Conservation (phyloP, 176 grass and related monocot genomes). For the Neostapfia colusana region DNA sequence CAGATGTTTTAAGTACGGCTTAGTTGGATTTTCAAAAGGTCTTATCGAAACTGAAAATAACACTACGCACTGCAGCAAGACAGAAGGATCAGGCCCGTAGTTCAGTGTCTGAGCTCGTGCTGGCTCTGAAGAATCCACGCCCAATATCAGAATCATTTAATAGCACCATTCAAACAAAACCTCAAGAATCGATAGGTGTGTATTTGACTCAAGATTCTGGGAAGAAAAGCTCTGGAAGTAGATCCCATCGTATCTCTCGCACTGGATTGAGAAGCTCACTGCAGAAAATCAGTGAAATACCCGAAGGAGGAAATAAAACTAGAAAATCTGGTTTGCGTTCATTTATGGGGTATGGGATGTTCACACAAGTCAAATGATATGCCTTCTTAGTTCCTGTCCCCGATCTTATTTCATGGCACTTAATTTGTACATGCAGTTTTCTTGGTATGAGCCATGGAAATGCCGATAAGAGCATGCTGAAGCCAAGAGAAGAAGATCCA, state of each 20-base stretch:
- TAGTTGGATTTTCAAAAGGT: neutral
- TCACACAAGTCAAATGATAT: conserved; percentile 1
- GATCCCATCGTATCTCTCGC: conserved; percentile 42
- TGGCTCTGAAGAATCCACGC: conserved; percentile 69
- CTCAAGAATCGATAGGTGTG: conserved; percentile 44
- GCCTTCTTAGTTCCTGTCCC: neutral
- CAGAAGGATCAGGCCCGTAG: conserved; percentile 81
- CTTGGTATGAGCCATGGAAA: conserved; percentile 57
- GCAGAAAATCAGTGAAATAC: conserved; percentile 74
- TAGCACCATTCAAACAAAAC: conserved; percentile 59
- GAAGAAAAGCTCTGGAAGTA: conserved; percentile 65
- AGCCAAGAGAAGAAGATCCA: conserved; percentile 59
- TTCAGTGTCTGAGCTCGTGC: conserved; percentile 76
- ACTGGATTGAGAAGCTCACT: conserved; percentile 59
- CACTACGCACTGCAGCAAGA: conserved; percentile 48
- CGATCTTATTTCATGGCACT: neutral
- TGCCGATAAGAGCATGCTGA: conserved; percentile 53
- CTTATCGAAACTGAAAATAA: conserved; percentile 6
- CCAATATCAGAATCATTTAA: conserved; percentile 63
- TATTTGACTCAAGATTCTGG: conserved; percentile 17
- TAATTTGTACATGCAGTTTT: conserved; percentile 39
- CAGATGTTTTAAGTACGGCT: neutral
- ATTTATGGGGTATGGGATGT: conserved; percentile 66
- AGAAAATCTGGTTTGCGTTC: conserved; percentile 71
- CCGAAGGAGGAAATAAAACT: conserved; percentile 57